Evolutionary conservation across 2,329 filamentous ascomycete genomes (phyloP), one percentile per base, ranked within the genome.

Genomic region (Metarhizium anisopliae): DNA sequence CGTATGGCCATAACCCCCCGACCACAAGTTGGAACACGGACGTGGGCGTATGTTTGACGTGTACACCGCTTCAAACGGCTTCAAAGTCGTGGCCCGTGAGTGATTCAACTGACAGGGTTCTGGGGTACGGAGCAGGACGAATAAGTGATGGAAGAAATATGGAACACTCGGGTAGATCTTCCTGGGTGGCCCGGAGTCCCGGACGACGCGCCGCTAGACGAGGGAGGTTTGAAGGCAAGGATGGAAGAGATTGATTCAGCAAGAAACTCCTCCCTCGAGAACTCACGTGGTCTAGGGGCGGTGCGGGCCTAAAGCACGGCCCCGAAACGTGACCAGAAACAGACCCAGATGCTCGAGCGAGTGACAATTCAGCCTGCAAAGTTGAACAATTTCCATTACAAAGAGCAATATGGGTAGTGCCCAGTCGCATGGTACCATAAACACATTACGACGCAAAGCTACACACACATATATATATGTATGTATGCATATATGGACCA

Each of bases 271-370:
- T n/a, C 38, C 10, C 38, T 40, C 2, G 38, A 5, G 13, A 29
- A 13, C 50, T 56, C 54, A 56, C 54, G 54, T 56, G 51, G 35
- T 51, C 43, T 11, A 13, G n/a, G 30, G 13, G 7, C 32, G 42
- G 50, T 56, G 54, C 54, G 54, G 54, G 40, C 51, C 50, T 29
- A 30, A 53, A 50, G 52, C 52, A 54, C 14, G 32, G 11, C 14
- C 35, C n/a, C 8, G 40, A 52, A 18, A 29, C 36, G 14, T 36
- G 35, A 43, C 38, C 20, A 18, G 30, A 10, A 16, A 8, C 38
- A n/a, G 20, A 42, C 11, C 4, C 10, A 16, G 51, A 30, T 10
- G 16, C 20, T 45, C 4, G 4, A 40, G 51, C n/a, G 51, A 16
- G n/a, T 8, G 10, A 35, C 7, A 35, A 25, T 25, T 11, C 7